These are phyloP conservation scores for Pulveroboletus sp. DNA, from an alignment of 768 basidiomycete genomes.

Conservation along the genomic window DNA sequence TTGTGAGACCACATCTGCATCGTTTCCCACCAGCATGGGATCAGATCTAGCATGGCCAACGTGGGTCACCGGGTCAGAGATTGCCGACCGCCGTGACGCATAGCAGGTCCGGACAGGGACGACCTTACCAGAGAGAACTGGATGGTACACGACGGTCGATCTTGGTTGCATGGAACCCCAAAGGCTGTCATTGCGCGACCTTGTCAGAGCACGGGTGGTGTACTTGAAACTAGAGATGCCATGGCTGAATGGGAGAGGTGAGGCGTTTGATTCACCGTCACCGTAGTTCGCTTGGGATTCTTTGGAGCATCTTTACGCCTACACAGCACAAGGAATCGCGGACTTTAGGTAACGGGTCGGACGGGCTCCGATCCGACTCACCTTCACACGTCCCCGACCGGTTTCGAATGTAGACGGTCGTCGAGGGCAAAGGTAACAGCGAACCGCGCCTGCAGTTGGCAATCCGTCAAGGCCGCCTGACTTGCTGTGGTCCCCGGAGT, in stretches of 20 bases:
- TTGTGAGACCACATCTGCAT: background rate
- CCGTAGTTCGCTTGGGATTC: no score
- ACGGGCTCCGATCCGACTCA: background rate
- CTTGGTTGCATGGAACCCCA: background rate
- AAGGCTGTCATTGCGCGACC: background rate
- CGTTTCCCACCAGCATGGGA: constrained; percentile 8
- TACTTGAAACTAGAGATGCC: background rate
- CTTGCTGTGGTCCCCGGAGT: no score
- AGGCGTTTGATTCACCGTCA: background rate
- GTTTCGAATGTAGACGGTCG: no score
- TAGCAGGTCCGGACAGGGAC: background rate
- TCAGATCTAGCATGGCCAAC: no score
- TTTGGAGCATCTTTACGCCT: no score
- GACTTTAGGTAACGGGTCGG: background rate
- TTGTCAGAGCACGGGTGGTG: background rate
- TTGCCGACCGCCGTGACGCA: background rate
- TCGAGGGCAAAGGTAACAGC: no score
- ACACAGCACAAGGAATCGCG: background rate
- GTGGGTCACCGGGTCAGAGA: background rate
- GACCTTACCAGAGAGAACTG: no score
- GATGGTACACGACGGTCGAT: no score
- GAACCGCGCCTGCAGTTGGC: no score
- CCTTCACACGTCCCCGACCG: no score
- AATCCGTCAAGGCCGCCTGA: no score
- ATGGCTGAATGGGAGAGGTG: background rate